Evolutionary conservation across 1,139 yeast species (phyloP).

Genomic region (Geotrichum restrictum): DNA sequence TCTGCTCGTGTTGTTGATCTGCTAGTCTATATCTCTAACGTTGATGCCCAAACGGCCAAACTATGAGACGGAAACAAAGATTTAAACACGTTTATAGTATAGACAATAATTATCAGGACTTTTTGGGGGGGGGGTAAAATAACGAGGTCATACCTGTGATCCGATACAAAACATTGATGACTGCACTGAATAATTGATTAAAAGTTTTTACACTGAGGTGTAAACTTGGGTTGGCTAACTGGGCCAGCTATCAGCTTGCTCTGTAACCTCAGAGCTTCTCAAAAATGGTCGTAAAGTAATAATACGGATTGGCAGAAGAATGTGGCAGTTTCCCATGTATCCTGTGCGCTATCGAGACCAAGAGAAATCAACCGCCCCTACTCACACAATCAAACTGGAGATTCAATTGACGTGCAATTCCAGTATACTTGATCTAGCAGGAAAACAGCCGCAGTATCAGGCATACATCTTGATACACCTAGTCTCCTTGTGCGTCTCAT

Average conservation of each 20-base stretch:
- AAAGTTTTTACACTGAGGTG: no score
- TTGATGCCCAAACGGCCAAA: constrained; percentile 20
- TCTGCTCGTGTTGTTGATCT: constrained; percentile 88
- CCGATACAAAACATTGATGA: no score
- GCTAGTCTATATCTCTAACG: constrained; percentile 66
- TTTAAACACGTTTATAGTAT: no score
- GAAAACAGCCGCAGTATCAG: background rate
- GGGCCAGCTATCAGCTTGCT: no score
- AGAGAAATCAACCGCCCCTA: background rate
- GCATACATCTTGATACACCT: constrained; percentile 39
- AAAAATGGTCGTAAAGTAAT: constrained; percentile 51
- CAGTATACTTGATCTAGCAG: background rate
- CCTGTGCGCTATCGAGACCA: background rate
- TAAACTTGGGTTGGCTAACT: no score
- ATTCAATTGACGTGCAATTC: no score
- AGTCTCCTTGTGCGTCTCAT: constrained; percentile 42
- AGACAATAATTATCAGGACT: no score
- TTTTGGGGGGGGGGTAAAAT: no score
- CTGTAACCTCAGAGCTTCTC: constrained; percentile 78
- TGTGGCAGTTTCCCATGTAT: no score
- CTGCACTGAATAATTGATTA: no score
- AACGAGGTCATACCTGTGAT: no score
- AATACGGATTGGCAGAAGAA: background rate
- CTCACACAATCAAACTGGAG: background rate
- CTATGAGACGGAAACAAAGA: no score